Evolutionary conservation across 2,329 filamentous ascomycete genomes (phyloP), one percentile per base, ranked within the genome.

Genomic region (Colletotrichum horii): DNA sequence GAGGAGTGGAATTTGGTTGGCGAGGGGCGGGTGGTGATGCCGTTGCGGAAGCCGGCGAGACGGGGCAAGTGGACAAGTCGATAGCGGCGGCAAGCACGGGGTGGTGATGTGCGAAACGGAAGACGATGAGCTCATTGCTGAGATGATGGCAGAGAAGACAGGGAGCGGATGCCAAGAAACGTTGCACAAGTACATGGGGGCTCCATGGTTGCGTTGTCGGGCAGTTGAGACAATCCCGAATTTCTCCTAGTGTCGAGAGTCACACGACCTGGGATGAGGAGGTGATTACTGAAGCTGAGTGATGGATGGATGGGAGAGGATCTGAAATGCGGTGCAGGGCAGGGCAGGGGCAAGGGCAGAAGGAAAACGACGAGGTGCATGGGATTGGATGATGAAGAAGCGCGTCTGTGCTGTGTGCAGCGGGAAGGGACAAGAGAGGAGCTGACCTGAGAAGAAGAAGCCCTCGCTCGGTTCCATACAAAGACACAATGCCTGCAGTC

Each of bases 211-310:
- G 70, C 32, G 69, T 68, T 64, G 70, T 65, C 12, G 48, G 64
- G 70, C 64, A 73, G 70, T 75, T 73, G 43, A 73, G 64, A 75
- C 74, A 76, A 62, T 65, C 43, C 74, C 70, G 48, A 74, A 48
- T 67, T 58, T 38, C 56, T 71, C 70, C 73, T 73, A 73, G 70
- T 69, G 58, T 60, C 28, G 64, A 68, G 14, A 69, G 74, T 76
- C 74, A 76, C 70, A 76, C 70, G 74, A 74, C 74, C 70, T 64
- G 43, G 48, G 70, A 68, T 26, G 38, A 67, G 56, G 38, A 61
- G 38, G 52, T 38, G 62, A 66, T 60, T 56, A 65, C 68, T 36
- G 60, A 64, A 36, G 58, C 30, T 70, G 36, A 70, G 55, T 61
- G 34, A 70, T 61, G 55, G 66, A 64, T 34, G 38, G 38, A 34